Percentiles rank a stretch among this genome's conserved stretches.
Conservation (phyloP, 495 filamentous ascomycete genomes). For the Stereocaulon alpinum region DNA sequence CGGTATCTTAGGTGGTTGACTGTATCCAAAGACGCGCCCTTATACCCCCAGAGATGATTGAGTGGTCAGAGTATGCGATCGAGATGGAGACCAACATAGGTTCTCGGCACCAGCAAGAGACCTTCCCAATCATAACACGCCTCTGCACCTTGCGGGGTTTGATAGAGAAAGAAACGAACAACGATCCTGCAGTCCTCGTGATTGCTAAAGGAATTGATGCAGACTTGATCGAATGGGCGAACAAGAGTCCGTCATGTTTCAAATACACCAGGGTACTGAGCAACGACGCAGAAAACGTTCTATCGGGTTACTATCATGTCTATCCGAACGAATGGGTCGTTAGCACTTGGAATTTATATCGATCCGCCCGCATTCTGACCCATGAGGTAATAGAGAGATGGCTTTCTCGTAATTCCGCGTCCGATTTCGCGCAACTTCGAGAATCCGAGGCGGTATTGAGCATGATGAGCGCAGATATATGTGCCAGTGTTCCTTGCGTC, state of each 20-base stretch:
- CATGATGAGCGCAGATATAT: neutral
- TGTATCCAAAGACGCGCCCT: slow-evolving; percentile 10
- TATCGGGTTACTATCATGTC: slow-evolving; percentile 38
- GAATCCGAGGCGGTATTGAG: neutral
- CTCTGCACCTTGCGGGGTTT: slow-evolving; percentile 9
- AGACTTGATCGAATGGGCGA: slow-evolving; percentile 4
- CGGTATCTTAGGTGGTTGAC: slow-evolving; percentile 6
- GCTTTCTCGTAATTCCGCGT: neutral
- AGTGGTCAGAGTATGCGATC: slow-evolving; percentile 2
- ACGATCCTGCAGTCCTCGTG: slow-evolving; percentile 9
- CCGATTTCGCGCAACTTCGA: neutral
- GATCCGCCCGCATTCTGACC: slow-evolving; percentile 46
- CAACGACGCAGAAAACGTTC: neutral
- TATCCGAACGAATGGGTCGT: slow-evolving; percentile 49
- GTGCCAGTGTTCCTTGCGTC: slow-evolving; percentile 7
- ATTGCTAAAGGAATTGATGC: slow-evolving; percentile 8
- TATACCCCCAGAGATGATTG: slow-evolving; percentile 7
- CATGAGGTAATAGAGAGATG: slow-evolving; percentile 3
- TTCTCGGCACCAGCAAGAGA: neutral
- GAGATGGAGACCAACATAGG: neutral
- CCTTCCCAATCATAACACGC: slow-evolving; percentile 2
- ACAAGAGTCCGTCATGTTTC: neutral
- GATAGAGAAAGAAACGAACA: slow-evolving; percentile 9
- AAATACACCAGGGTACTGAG: neutral
- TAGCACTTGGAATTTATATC: slow-evolving; percentile 53